These are phyloP conservation scores for Alternaria panax DNA, from an alignment of 2,329 filamentous ascomycete species.

Conservation along the genomic window DNA sequence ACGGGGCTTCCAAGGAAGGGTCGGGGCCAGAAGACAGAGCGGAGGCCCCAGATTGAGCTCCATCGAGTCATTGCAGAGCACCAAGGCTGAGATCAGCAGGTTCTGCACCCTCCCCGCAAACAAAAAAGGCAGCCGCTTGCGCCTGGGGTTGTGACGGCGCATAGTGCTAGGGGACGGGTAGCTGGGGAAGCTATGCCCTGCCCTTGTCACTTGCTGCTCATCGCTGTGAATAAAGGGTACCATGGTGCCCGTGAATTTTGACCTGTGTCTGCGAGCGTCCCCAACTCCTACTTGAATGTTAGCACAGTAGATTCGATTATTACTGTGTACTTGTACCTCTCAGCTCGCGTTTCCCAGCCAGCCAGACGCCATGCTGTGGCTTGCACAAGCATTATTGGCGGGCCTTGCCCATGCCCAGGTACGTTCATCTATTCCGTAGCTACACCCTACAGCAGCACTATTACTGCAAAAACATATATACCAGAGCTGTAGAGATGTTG, in stretches of 20 bases:
- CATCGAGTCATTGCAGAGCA: slow-evolving; percentile 23
- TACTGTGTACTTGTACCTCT: slow-evolving; percentile 19
- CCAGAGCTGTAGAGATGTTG: slow-evolving; percentile 39
- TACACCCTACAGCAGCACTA: slow-evolving; percentile 17
- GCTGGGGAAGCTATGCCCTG: slow-evolving; percentile 17
- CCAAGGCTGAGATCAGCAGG: slow-evolving; percentile 33
- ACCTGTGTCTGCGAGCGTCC: slow-evolving; percentile 18
- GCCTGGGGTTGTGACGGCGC: slow-evolving; percentile 17
- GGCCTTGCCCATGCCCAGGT: slow-evolving; percentile 43
- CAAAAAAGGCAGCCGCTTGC: slow-evolving; percentile 21
- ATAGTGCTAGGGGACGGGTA: slow-evolving; percentile 24
- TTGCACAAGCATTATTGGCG: slow-evolving; percentile 45
- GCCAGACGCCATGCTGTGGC: slow-evolving; percentile 46
- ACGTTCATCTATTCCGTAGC: slow-evolving; percentile 27
- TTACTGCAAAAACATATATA: slow-evolving; percentile 15
- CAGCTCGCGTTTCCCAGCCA: slow-evolving; percentile 22
- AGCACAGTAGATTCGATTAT: slow-evolving; percentile 21
- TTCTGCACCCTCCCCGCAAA: slow-evolving; percentile 24
- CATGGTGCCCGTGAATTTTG: slow-evolving; percentile 20
- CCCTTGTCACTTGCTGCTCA: slow-evolving; percentile 9
- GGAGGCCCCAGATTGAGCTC: slow-evolving; percentile 24
- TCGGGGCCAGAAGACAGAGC: slow-evolving; percentile 13
- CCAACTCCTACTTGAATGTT: slow-evolving; percentile 20
- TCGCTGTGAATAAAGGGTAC: slow-evolving; percentile 26
- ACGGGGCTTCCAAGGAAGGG: background rate